A percentile compares a stretch with the other conserved stretches of the same genome.
These are phyloP conservation scores for Dothidotthia symphoricarpi DNA, from an alignment of 2,329 filamentous ascomycete genomes.

Conservation along the genomic window DNA sequence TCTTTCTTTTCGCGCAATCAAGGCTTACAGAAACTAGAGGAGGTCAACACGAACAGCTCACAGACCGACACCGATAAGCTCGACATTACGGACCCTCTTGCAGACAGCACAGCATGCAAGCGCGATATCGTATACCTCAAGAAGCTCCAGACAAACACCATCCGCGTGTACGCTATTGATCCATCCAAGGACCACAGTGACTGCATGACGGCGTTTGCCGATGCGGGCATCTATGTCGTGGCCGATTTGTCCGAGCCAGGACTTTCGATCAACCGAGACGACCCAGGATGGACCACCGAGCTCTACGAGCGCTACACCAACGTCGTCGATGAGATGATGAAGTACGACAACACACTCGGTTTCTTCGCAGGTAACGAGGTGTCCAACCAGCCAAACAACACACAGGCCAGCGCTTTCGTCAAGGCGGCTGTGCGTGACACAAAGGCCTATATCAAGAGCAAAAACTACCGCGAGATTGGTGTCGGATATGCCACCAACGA, in stretches of 20 bases:
- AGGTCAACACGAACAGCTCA: constrained; percentile 54
- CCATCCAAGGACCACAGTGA: constrained; percentile 71
- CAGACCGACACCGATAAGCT: constrained; percentile 48
- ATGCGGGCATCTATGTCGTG: constrained; percentile 91
- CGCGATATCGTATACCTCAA: constrained; percentile 81
- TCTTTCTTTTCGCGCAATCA: background rate
- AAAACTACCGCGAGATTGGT: constrained; percentile 74
- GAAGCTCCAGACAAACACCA: constrained; percentile 82
- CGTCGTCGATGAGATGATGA: constrained; percentile 76
- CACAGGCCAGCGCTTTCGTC: constrained; percentile 84
- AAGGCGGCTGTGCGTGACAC: constrained; percentile 96
- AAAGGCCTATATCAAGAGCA: constrained; percentile 86
- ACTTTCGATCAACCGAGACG: constrained; percentile 79
- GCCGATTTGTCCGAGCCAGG: constrained; percentile 82
- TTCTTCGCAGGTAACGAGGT: constrained; percentile 99
- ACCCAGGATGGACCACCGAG: constrained; percentile 73
- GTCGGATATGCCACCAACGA: constrained; percentile 97
- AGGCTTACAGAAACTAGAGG: constrained; percentile 49
- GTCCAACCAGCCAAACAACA: constrained; percentile 85
- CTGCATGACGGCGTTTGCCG: constrained; percentile 81
- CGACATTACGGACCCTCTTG: constrained; percentile 78
- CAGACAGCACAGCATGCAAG: constrained; percentile 68
- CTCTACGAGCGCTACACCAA: constrained; percentile 78
- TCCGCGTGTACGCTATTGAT: constrained; percentile 93
- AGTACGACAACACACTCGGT: constrained; percentile 88